These are phyloP conservation scores for Rhytidhysteron rufulum DNA, from an alignment of 2,329 filamentous ascomycete genomes.

Conservation along the genomic window DNA sequence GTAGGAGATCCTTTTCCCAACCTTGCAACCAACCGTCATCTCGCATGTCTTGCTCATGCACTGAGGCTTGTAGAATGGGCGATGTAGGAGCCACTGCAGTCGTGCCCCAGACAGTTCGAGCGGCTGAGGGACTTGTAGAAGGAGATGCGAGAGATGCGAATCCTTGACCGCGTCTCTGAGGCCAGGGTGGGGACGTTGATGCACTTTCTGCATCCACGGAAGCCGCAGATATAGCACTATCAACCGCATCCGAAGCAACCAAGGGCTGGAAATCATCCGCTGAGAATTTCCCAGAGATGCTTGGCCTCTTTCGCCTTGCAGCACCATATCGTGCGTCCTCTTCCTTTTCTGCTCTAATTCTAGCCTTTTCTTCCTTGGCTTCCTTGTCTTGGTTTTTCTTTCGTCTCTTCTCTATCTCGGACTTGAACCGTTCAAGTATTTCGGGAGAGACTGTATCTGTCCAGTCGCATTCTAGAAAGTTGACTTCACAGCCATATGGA, in stretches of 20 bases:
- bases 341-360: constrained; percentile 73
- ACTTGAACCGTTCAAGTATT: constrained; percentile 69
- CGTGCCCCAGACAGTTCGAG: constrained; percentile 92
- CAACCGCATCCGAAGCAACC: constrained; percentile 21
- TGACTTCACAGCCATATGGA: constrained; percentile 85
- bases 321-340: constrained; percentile 70
- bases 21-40: constrained; percentile 86
- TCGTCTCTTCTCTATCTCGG: constrained; percentile 71
- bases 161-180: constrained; percentile 50
- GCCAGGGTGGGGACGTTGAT: constrained; percentile 47
- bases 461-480: constrained; percentile 92
- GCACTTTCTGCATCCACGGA: constrained; percentile 29
- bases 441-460: constrained; percentile 78
- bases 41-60: constrained; percentile 35
- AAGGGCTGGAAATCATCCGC: constrained; percentile 44
- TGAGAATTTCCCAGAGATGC: constrained; percentile 51
- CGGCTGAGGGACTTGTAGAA: constrained; percentile 73
- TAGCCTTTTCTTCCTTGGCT: constrained; percentile 78
- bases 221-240: constrained; percentile 21
- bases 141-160: constrained; percentile 70
- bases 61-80: constrained; percentile 49
- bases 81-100: constrained; percentile 58
- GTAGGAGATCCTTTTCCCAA: constrained; percentile 73
- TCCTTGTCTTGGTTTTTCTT: constrained; percentile 81
- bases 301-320: constrained; percentile 58